phyloP scores from a whole-genome alignment of 805 yeast genomes.

The Blastobotrys americana region DNA sequence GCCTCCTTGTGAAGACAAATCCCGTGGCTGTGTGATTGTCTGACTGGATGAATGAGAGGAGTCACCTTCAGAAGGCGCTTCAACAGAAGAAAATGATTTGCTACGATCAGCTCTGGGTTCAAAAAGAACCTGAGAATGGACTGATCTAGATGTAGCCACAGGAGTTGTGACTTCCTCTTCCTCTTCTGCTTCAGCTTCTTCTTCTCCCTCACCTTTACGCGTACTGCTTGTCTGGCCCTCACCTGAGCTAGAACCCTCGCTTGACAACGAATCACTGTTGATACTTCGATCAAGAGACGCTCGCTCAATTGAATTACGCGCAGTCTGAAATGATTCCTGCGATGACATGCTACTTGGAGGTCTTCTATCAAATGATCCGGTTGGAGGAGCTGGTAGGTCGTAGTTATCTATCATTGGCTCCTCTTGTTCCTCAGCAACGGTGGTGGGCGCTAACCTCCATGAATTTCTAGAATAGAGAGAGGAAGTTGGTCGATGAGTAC shows the following conservation, averaged over 20 bases:
- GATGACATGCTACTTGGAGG: background rate
- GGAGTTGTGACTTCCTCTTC: background rate
- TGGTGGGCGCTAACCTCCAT: background rate
- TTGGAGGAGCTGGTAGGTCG: background rate
- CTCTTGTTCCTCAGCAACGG: background rate
- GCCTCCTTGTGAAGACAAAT: background rate
- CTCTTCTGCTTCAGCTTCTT: background rate
- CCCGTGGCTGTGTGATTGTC: background rate
- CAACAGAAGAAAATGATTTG: background rate
- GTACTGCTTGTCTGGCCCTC: background rate
- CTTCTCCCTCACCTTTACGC: background rate
- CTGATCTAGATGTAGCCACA: too few species aligned
- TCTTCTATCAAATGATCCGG: background rate
- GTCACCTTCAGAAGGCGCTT: background rate
- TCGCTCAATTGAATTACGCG: background rate
- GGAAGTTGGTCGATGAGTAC: background rate
- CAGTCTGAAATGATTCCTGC: background rate
- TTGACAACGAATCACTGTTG: too few species aligned
- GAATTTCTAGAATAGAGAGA: background rate
- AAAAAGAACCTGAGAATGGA: too few species aligned
- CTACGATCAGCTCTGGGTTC: too few species aligned
- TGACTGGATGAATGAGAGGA: background rate
- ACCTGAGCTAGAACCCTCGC: too few species aligned
- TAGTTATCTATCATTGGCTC: background rate
- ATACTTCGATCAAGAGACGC: too few species aligned